Evolutionary conservation across 768 basidiomycete species (phyloP), one percentile per base, ranked within the genome.

Genomic region (Suillus ampliporus): DNA sequence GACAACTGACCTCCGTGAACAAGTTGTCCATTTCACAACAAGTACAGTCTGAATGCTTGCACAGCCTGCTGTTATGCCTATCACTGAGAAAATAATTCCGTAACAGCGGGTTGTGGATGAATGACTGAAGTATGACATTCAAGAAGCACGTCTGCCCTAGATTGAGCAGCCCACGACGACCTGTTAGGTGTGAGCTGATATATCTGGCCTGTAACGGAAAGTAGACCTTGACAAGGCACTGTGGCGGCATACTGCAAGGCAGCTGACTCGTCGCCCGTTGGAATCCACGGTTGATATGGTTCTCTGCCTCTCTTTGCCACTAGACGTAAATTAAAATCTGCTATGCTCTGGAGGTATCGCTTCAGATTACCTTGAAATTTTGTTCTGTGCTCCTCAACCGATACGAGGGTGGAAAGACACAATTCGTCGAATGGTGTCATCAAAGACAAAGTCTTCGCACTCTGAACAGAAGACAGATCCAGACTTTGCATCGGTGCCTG

Each of bases 111-210:
- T 97, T 99, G 76, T 94, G 91, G 9, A 92, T 81, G 69, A 99
- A 89, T 14, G 86, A 87, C 74, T 99, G 97, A 13, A 99, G 83
- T 23, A 97, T 88, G 57, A 90, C 94, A 66, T 94, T 97, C 68
- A 99, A 83, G 78, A 95, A 98, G 71, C 97, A 99, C 0, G 95
- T 98, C 73, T 95, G 90, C 2, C 94, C 94, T 0, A 97, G 85
- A 74, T 97, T 96, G 47, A 94, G 78, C 4, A 97, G 80, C 0
- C 95, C 94, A 61, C 92, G 83, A n/a, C 92, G 87, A 57, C 89
- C 93, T 93, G 5, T 58, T 50, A 38, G 41, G 43, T 44, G 23
- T 68, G 28, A 61, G 61, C 38, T 23, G 17, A 40, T 43, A 31
- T 47, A 10, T 35, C 52, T 17, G 35, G 37, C 26, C 34, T 58